Base-by-base conservation (phyloP, 2,329 filamentous ascomycete genomes). In the Monosporascus sp. region DNA sequence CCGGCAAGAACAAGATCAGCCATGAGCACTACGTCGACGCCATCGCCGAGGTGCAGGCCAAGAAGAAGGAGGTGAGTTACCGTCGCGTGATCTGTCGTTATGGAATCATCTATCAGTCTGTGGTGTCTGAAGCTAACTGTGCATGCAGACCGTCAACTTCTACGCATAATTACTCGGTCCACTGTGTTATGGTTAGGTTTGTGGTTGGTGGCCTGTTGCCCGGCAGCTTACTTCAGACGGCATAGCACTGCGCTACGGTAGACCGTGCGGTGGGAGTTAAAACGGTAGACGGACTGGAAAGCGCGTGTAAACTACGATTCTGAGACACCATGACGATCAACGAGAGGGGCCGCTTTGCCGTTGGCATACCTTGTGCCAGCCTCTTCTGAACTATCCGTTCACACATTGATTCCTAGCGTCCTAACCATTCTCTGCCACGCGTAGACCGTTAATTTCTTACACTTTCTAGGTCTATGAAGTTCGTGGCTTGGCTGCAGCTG, bases 11-110 rank as follows among this genome's bases (percentile, higher is more conserved):
- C 74, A 97, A 97, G 82, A 94, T 99, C 68, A 89, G 88, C 55
- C 94, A 99, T 70, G 94, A 99, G 77, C 90, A 99, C 73, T 99
- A 97, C 68, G 94, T 99, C 49, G 94, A 99, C 78, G 94, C 94
- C 56, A 97, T 99, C 71, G 83, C 91, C 38, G 94, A 99, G 74
- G 94, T 99, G 63, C 90, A 92, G 72, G 86, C 88, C 57, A 87
- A 96, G 86, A 96, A 96, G 88, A 95, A 95, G 83, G 90, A 95
- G 58, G 81, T 83, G 64, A 76, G 81, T 78, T 47, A 15, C 31
- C 11, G 31, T 14, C 31, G 11, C 6, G 9, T 38, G 20, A 48
- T 5, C 22, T 45, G 27, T 0, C 24, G 15, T 1, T 37, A 24
- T 34, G 44, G 49, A 31, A 42, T 48, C 48, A 14, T 17, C 24